Evolutionary conservation across 768 basidiomycete species (phyloP), one percentile per base, ranked within the genome.

Genomic region (Leucogyrophana mollusca): DNA sequence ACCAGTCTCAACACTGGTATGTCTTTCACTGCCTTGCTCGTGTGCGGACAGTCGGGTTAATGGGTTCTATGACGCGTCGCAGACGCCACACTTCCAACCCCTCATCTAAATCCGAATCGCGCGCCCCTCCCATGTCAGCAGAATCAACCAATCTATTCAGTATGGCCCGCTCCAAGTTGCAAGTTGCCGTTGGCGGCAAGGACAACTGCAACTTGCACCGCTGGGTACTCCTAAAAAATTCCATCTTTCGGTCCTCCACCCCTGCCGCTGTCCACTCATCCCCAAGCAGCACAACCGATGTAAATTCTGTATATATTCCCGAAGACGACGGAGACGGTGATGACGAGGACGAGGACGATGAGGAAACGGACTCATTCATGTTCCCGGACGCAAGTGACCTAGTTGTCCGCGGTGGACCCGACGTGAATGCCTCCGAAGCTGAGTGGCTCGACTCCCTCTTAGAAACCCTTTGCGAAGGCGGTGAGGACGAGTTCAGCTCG

Each of bases 211-310:
- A 81, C 69, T 78, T 91, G 70, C 87, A 88, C 60, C 87, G 88
- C 62, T 90, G 86, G 87, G 89, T 92, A 43, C 75, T 92, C 47
- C 77, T 91, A 61, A 90, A 90, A 84, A 92, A 91, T 65, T 89
- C 86, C 23, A 76, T 90, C 52, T 67, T 80, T 54, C 74, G 73
- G 55, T 75, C 82, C 51, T 38, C 73, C 44, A 57, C 70, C 45
- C 55, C 64, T 50, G 40, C 36, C 16, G 44, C 24, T 35, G 32
- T 45, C 35, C 52, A 50, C 34, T 55, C 46, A 39, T 41, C 48
- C 45, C 52, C 62, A 42, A 39, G 57, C 48, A 45, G 44, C 40
- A 41, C 59, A 33, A 13, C 48, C 49, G 64, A 62, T 65, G 58
- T 64, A 47, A 59, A 58, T 50, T 56, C 63, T 60, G 58, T 60